Evolutionary conservation across 257 asterid species (phyloP).

Genomic region (Scutellaria minor): DNA sequence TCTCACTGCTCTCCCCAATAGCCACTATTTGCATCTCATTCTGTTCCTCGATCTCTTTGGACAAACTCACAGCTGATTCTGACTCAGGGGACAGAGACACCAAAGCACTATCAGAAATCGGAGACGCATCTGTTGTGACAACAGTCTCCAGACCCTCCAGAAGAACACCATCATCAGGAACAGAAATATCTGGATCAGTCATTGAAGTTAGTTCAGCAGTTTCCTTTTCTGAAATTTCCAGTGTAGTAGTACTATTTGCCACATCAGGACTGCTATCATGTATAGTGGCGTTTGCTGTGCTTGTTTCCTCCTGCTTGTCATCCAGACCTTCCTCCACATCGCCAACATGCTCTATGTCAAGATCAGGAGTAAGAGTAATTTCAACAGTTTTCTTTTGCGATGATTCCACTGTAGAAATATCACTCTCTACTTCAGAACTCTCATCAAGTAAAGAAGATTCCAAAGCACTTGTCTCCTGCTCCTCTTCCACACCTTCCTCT

Average conservation of each 20-base stretch:
- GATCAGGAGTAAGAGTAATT: not conserved
- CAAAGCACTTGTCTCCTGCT: not conserved
- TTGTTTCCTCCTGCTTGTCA: not conserved
- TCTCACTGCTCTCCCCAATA: constrained; percentile 18
- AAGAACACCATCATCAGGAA: not conserved
- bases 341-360: not conserved
- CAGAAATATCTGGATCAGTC: constrained; percentile 15
- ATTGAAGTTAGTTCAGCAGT: constrained; percentile 29
- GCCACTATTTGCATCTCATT: constrained; percentile 22
- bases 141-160: constrained; percentile 30
- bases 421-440: constrained; percentile 12
- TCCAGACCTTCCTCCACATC: not conserved
- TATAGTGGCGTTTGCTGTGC: not conserved
- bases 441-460: constrained; percentile 14
- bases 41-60: constrained; percentile 33
- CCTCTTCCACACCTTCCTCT: not conserved
- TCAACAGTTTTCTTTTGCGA: constrained; percentile 10
- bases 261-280: constrained; percentile 22
- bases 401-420: constrained; percentile 11
- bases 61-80: constrained; percentile 34
- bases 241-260: constrained; percentile 25
- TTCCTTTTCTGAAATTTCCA: constrained; percentile 30
- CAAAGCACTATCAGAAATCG: constrained; percentile 25
- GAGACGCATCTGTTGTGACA: constrained; percentile 28
- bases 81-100: constrained; percentile 22